These are phyloP conservation scores for Beauveria sp. DNA, from an alignment of 2,329 filamentous ascomycete genomes.

Conservation along the genomic window DNA sequence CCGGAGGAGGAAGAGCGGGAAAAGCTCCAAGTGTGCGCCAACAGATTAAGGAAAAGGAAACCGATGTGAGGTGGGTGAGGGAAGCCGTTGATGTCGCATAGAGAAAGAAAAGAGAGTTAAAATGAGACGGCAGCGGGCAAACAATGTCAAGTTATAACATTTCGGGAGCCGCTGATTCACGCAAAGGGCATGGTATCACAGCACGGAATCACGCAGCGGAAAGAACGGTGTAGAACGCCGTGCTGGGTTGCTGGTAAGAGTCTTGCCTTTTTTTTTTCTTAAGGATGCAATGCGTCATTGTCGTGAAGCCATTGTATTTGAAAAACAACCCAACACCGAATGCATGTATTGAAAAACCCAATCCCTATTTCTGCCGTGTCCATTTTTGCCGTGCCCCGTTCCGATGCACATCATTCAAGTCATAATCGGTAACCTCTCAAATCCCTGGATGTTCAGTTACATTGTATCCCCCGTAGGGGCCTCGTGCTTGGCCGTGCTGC, in stretches of 20 bases:
- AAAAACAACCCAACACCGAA: constrained; percentile 4
- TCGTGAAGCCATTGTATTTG: not conserved
- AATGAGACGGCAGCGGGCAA: not conserved
- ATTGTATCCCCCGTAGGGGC: constrained; percentile 39
- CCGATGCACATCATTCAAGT: not conserved
- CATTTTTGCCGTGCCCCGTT: not conserved
- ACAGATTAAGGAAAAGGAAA: too few relatives aligned
- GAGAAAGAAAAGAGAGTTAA: not conserved
- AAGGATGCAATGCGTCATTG: not conserved
- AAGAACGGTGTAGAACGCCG: constrained; percentile 1
- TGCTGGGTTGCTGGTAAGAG: not conserved
- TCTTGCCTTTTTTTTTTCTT: not conserved
- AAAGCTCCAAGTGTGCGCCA: too few relatives aligned
- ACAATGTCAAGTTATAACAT: not conserved
- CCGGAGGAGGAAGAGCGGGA: too few relatives aligned
- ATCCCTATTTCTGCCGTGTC: not conserved
- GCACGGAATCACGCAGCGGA: not conserved
- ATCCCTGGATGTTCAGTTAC: constrained; percentile 15
- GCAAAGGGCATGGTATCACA: not conserved
- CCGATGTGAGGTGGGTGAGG: too few relatives aligned
- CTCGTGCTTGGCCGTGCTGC: constrained; percentile 84
- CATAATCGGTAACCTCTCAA: not conserved
- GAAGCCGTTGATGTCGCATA: not conserved
- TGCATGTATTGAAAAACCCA: not conserved
- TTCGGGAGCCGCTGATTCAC: not conserved